These are phyloP conservation scores for Trapa incisa DNA, from an alignment of 345 rosid genomes.

Conservation along the genomic window DNA sequence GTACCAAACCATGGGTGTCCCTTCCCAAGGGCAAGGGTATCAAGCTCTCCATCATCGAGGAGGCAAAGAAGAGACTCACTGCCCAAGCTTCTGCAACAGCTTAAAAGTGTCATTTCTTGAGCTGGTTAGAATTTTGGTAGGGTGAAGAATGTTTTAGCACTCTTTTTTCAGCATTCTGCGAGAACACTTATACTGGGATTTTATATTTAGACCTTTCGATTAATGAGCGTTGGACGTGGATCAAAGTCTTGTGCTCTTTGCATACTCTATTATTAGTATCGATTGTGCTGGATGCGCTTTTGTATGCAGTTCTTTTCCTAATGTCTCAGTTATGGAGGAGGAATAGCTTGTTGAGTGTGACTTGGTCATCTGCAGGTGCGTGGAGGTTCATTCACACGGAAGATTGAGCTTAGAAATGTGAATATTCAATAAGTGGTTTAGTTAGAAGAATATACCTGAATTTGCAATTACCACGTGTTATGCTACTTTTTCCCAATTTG, in stretches of 20 bases:
- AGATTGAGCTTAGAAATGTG: too few species aligned
- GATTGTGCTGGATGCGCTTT: neutral
- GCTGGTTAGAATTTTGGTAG: slow-evolving; percentile 1
- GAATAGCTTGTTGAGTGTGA: too few species aligned
- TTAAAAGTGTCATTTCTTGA: neutral
- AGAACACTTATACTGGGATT: neutral
- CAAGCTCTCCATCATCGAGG: slow-evolving; percentile 68
- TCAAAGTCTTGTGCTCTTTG: neutral
- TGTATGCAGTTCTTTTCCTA: neutral
- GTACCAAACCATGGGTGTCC: slow-evolving; percentile 76
- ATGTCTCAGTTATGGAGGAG: neutral
- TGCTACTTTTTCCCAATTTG: too few species aligned
- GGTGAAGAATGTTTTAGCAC: neutral
- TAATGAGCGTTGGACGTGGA: neutral
- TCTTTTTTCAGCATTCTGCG: neutral
- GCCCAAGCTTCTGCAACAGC: slow-evolving; percentile 36
- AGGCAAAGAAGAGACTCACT: slow-evolving; percentile 67
- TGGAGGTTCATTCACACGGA: neutral
- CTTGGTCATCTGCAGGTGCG: too few species aligned
- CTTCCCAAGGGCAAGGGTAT: slow-evolving; percentile 90
- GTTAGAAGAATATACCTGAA: neutral
- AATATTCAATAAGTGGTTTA: neutral
- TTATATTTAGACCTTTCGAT: neutral
- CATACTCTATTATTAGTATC: neutral
- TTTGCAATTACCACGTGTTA: too few species aligned